A percentile compares a stretch with the other conserved stretches of the same genome.
Conservation (phyloP, 176 grass and related monocot genomes). For the Triticum timopheevii region DNA sequence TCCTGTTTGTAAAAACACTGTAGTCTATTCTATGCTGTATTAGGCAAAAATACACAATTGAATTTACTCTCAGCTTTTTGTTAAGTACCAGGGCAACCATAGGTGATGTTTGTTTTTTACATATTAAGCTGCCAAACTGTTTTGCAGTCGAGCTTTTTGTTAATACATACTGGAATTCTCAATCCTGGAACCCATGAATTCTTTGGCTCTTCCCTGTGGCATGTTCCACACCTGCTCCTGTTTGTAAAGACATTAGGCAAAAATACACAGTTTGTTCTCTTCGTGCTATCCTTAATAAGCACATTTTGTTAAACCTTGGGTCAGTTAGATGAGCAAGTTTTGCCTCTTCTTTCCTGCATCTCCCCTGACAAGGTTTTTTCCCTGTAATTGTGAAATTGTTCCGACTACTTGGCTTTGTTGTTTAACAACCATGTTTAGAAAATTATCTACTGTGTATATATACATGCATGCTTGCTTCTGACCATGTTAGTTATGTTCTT, state of each 20-base stretch:
- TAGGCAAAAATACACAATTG: background rate
- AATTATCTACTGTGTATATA: background rate
- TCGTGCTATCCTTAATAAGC: background rate
- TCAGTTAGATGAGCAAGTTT: background rate
- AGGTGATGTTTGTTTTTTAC: background rate
- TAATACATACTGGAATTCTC: background rate
- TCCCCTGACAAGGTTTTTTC: background rate
- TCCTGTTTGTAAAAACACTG: background rate
- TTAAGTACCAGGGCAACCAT: background rate
- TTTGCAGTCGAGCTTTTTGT: background rate
- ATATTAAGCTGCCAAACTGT: background rate
- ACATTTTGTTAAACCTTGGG: background rate
- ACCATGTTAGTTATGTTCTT: background rate
- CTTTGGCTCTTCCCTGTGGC: background rate
- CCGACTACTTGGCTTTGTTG: background rate
- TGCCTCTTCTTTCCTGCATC: background rate
- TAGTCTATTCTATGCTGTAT: background rate
- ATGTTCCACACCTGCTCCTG: background rate
- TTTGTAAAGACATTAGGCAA: background rate
- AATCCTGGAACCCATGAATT: background rate
- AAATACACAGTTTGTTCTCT: background rate
- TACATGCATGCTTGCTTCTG: background rate
- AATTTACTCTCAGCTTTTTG: too few species aligned
- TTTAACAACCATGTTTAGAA: slow-evolving; percentile 12
- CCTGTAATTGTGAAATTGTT: background rate